Evolutionary conservation across 345 rosid species (phyloP), one percentile per base, ranked within the genome.

Genomic region (Trapa bicornis): DNA sequence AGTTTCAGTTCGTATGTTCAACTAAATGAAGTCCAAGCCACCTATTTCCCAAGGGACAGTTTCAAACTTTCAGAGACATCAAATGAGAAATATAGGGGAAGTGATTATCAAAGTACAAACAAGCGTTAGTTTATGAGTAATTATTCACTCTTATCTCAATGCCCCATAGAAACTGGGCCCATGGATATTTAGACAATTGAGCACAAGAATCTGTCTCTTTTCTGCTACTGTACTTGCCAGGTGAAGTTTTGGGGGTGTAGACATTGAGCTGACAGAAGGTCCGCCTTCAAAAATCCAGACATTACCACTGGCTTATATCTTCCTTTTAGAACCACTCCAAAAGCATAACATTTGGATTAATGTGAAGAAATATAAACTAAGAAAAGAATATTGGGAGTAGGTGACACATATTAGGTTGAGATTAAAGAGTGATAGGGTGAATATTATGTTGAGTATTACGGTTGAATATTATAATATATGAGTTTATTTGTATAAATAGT

Each of bases 311-410:
- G 68, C 47, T 70, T 17, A 41, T 54, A 42, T 70, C 64, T 64
- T 10, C 50, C 0, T 50, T 70, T 64, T 70, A 57, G 41, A 58
- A 50, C 62, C 73, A 70, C 41, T 64, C 61, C 54, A 63, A 29
- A 64, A 53, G 73, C 64, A 45, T 53, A 42, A 3, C 38, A 65
- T 10, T 50, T 63, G 50, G 16, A 64, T 37, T n/a, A 41, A 65
- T 42, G 53, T 3, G 32, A 53, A n/a, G 37, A 22, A 22, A 22
- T 22, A 22, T 22, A 22, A 22, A 22, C 29, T 22, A 22, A 22
- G 63, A 22, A 22, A 22, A 22, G 29, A 22, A 22, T 22, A 22
- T 22, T 22, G 29, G 29, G 29, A 22, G 29, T 22, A 22, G 29
- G 29, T 22, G 29, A 22, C 29, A 22, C 29, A 22, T 22, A 22